phyloP scores from a whole-genome alignment of 352 stramenopile species.

The Phytophthora melonis region DNA sequence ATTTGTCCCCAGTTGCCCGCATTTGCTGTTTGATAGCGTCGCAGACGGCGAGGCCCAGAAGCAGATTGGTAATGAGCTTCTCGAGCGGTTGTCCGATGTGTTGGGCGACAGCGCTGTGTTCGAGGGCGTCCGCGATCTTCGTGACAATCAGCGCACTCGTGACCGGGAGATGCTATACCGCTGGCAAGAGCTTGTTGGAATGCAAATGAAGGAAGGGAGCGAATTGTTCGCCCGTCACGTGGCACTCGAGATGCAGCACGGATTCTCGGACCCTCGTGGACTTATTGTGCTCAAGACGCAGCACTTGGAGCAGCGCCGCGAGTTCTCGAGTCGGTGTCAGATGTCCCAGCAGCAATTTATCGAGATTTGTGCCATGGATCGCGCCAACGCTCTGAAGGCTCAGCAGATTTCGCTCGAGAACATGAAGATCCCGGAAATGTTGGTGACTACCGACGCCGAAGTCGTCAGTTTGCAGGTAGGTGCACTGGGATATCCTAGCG shows the following conservation, averaged over 20 bases:
- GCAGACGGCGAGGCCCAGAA: constrained; percentile 42
- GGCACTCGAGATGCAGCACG: constrained; percentile 55
- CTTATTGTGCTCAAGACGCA: constrained; percentile 70
- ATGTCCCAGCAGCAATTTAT: constrained; percentile 86
- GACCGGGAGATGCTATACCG: constrained; percentile 80
- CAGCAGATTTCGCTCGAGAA: constrained; percentile 79
- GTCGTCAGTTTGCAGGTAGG: constrained; percentile 71
- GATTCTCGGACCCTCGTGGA: constrained; percentile 51
- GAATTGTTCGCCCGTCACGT: constrained; percentile 72
- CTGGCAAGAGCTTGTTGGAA: constrained; percentile 81
- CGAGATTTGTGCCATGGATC: constrained; percentile 77
- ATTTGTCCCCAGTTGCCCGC: constrained; percentile 59
- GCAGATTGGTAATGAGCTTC: constrained; percentile 57
- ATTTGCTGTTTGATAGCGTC: constrained; percentile 74
- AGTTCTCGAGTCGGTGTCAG: constrained; percentile 73
- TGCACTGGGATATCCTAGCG: constrained; percentile 25
- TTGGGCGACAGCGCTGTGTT: constrained; percentile 76
- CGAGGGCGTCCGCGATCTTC: constrained; percentile 66
- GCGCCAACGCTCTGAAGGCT: constrained; percentile 59
- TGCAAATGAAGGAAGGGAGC: constrained; percentile 87
- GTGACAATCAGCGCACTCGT: constrained; percentile 64
- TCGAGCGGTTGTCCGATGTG: constrained; percentile 70
- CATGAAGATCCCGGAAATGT: constrained; percentile 80
- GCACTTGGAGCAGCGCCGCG: constrained; percentile 68
- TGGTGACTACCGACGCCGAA: constrained; percentile 57